A percentile compares a stretch with the other conserved stretches of the same genome.
phyloP scores from a whole-genome alignment of 1,139 yeast species.

The Arxiozyma heterogenica region DNA sequence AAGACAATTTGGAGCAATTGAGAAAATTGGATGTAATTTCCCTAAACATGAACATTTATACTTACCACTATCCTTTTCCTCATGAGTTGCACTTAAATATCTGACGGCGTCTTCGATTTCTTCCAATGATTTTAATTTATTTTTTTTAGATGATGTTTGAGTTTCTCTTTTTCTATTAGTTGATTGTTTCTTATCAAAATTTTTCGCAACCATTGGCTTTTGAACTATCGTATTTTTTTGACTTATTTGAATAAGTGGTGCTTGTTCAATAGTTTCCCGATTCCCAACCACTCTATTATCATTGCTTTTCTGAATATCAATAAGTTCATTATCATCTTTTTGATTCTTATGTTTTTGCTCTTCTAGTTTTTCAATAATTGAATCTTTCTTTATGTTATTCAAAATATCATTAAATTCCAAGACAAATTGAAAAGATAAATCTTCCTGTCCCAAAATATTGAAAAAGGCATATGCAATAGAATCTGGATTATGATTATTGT shows the following conservation, averaged over 20 bases:
- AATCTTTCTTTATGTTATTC: neutral
- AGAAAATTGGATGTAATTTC: constrained; percentile 77
- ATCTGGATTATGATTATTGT: constrained; percentile 15
- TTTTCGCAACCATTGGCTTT: neutral
- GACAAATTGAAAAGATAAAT: constrained; percentile 25
- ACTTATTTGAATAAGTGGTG: neutral
- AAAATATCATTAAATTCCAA: constrained; percentile 23
- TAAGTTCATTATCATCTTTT: neutral
- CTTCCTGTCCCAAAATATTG: constrained; percentile 29
- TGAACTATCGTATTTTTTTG: neutral
- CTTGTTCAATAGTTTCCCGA: neutral
- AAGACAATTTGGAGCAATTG: constrained; percentile 85
- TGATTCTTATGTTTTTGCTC: neutral
- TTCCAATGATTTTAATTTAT: constrained; percentile 48
- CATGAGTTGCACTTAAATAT: constrained; percentile 33
- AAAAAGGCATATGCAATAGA: constrained; percentile 25
- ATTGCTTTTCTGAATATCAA: neutral
- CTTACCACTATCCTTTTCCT: constrained; percentile 22
- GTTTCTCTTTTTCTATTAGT: constrained; percentile 1
- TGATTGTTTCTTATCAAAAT: neutral
- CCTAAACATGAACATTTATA: constrained; percentile 71
- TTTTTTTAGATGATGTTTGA: constrained; percentile 30
- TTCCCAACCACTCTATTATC: neutral
- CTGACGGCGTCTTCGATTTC: constrained; percentile 40
- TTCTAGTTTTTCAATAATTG: neutral